phyloP scores from a whole-genome alignment of 208 protist species.

The Leishmania major region DNA sequence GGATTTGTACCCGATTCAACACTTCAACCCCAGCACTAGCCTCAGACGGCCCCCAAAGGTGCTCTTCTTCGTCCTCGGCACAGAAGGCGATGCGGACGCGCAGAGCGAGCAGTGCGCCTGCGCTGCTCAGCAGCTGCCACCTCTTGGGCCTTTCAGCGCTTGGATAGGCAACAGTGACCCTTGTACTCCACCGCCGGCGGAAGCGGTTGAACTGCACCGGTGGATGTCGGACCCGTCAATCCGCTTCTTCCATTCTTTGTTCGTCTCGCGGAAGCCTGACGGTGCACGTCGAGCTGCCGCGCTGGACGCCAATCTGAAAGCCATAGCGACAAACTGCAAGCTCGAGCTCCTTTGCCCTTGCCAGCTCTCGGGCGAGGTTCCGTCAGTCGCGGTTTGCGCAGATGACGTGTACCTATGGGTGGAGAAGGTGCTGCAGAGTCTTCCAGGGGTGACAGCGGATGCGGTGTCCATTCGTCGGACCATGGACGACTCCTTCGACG shows the following conservation, averaged over 20 bases:
- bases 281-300: not conserved
- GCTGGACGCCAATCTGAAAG: conserved; percentile 25
- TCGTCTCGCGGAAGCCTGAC: conserved; percentile 20
- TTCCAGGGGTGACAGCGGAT: conserved; percentile 44
- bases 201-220: conserved; percentile 18
- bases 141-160: conserved; percentile 33
- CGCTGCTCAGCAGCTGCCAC: conserved; percentile 14
- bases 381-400: conserved; percentile 27
- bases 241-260: conserved; percentile 33
- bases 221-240: conserved; percentile 34
- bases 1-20: conserved; percentile 50
- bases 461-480: conserved; percentile 31
- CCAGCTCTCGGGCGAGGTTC: conserved; percentile 17
- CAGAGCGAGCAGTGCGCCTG: conserved; percentile 33
- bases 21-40: conserved; percentile 28
- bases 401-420: conserved; percentile 39
- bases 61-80: conserved; percentile 43
- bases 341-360: conserved; percentile 30
- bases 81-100: conserved; percentile 34
- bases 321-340: conserved; percentile 11
- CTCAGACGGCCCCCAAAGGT: conserved; percentile 31
- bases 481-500: conserved; percentile 44
- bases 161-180: conserved; percentile 18
- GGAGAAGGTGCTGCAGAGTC: conserved; percentile 41
- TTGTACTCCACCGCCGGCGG: not conserved